Evolutionary conservation across 1,284 basidiomycete species (phyloP).

Genomic region (Pseudozyma flocculosa): DNA sequence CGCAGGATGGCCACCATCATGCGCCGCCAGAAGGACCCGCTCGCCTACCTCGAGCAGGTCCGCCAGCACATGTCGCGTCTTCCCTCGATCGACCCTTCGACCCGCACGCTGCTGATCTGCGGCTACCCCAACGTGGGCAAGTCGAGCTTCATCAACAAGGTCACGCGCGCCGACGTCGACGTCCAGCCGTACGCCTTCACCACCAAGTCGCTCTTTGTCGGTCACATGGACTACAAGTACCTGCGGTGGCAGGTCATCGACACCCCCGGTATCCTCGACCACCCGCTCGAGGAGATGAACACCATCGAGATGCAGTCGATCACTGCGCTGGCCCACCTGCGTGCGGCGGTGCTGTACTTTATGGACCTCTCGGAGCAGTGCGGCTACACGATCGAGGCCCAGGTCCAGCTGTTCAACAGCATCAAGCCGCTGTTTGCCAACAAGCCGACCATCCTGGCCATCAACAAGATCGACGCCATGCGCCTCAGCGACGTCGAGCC

Average conservation of each 20-base stretch:
- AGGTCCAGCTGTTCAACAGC: conserved; percentile 57
- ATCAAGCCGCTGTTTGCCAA: conserved; percentile 58
- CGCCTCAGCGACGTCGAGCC: conserved; percentile 48
- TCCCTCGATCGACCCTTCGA: conserved; percentile 55
- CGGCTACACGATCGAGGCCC: conserved; percentile 57
- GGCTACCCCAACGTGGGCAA: conserved; percentile 58
- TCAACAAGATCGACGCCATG: conserved; percentile 56
- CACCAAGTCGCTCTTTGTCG: conserved; percentile 58
- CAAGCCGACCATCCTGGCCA: conserved; percentile 56
- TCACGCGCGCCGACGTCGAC: conserved; percentile 56
- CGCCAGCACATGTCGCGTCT: conserved; percentile 58
- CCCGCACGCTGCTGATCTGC: conserved; percentile 54
- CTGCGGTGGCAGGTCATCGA: conserved; percentile 58
- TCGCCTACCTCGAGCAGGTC: conserved; percentile 57
- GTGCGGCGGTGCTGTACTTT: conserved; percentile 57
- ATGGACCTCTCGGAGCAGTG: conserved; percentile 58
- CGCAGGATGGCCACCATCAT: conserved; percentile 56
- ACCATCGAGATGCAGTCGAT: conserved; percentile 59
- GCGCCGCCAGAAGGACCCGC: conserved; percentile 57
- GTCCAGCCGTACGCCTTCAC: conserved; percentile 58
- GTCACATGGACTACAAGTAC: conserved; percentile 59
- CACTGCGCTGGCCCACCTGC: conserved; percentile 56
- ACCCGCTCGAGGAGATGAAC: conserved; percentile 58
- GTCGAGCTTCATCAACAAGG: conserved; percentile 58
- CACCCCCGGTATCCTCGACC: conserved; percentile 57